Evolutionary conservation across 2,329 filamentous ascomycete species (phyloP).

Genomic region (Botryosphaeria dothidea): DNA sequence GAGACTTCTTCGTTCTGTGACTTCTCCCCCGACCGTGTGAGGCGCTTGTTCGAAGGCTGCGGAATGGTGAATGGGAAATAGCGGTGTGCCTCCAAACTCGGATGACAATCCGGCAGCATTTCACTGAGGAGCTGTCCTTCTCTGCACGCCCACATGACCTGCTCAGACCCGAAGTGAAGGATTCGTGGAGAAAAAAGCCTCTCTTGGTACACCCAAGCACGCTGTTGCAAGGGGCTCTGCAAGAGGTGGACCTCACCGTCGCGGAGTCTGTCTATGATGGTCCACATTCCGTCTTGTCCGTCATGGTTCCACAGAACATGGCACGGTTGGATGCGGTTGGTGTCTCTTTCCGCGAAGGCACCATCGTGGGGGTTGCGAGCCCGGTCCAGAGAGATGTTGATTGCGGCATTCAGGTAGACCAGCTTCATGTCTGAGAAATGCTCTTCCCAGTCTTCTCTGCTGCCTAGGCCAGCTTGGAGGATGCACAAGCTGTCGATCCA

Average conservation of each 20-base stretch:
- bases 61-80: neutral
- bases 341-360: neutral
- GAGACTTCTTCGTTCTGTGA: neutral
- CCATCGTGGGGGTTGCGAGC: neutral
- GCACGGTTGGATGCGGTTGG: neutral
- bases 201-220: neutral
- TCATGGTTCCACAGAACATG: neutral
- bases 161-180: neutral
- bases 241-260: neutral
- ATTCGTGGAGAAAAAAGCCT: neutral
- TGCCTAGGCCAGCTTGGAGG: neutral
- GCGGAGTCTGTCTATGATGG: neutral
- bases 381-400: neutral
- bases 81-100: neutral
- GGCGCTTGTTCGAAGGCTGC: neutral
- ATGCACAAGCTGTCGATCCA: slow-evolving; percentile 5
- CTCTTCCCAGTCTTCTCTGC: neutral
- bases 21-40: neutral
- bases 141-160: neutral
- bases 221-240: neutral
- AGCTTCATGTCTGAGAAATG: neutral
- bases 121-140: neutral
- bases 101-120: neutral
- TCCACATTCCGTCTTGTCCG: neutral
- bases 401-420: neutral